Evolutionary conservation across 768 basidiomycete genomes (phyloP).

Genomic region (Cyathus striatus): DNA sequence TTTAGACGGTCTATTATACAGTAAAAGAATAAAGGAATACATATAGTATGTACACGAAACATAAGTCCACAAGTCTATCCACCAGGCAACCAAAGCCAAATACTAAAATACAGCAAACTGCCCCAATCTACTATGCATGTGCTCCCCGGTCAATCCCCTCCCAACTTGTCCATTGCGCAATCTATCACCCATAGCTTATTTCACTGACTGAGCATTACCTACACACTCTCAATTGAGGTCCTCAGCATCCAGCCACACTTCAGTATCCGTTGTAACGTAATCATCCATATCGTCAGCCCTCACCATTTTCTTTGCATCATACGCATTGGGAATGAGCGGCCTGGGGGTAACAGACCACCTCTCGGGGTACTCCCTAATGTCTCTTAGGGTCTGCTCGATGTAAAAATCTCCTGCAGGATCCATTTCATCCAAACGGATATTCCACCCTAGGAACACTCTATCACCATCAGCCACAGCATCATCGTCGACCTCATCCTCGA

Average conservation of each 20-base stretch:
- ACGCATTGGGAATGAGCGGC: conserved; percentile 13
- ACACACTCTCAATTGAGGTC: conserved; percentile 10
- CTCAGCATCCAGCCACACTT: conserved; percentile 22
- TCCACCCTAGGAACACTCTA: conserved; percentile 65
- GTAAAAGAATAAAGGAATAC: too few relatives aligned
- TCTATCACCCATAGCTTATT: too few relatives aligned
- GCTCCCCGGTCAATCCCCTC: too few relatives aligned
- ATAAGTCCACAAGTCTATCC: too few relatives aligned
- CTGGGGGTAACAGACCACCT: conserved; percentile 27
- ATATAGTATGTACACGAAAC: too few relatives aligned
- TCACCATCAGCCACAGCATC: conserved; percentile 19
- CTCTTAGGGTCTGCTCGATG: conserved; percentile 34
- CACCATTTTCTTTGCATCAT: conserved; percentile 28
- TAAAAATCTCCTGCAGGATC: conserved; percentile 41
- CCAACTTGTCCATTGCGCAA: too few relatives aligned
- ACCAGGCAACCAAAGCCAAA: too few relatives aligned
- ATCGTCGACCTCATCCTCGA: conserved; percentile 19
- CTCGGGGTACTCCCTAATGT: conserved; percentile 23
- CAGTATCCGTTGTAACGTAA: conserved; percentile 30
- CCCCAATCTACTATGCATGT: too few relatives aligned
- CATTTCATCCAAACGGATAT: conserved; percentile 42
- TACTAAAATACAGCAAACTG: too few relatives aligned
- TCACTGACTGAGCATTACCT: too few relatives aligned
- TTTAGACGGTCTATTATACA: too few relatives aligned
- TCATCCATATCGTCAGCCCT: conserved; percentile 21